Percentiles rank a stretch among this genome's conserved stretches.
These are phyloP conservation scores for Fusarium incarnatum DNA, from an alignment of 2,329 filamentous ascomycete genomes.

Conservation along the genomic window DNA sequence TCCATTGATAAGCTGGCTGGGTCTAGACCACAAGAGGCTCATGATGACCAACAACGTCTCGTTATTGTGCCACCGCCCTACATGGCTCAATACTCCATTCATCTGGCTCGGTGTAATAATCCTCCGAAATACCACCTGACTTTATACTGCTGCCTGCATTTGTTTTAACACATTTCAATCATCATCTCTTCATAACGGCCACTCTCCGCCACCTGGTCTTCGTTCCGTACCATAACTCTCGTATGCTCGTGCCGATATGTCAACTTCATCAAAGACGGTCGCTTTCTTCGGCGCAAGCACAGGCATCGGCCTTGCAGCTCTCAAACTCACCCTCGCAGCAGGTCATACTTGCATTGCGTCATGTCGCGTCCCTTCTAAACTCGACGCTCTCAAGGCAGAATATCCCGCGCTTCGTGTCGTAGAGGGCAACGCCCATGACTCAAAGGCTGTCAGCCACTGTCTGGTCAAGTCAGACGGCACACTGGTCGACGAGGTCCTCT, in stretches of 20 bases:
- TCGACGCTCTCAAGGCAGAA: conserved; percentile 52
- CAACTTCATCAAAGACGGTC: conserved; percentile 51
- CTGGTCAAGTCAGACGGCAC: conserved; percentile 48
- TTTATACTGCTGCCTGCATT: not conserved
- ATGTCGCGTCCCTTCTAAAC: conserved; percentile 62
- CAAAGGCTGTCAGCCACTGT: conserved; percentile 51
- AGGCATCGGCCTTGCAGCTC: conserved; percentile 60
- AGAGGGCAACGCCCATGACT: conserved; percentile 61
- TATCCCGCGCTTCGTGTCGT: conserved; percentile 57
- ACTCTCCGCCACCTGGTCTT: rapidly evolving
- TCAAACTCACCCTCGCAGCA: conserved; percentile 59
- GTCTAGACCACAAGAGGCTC: not conserved
- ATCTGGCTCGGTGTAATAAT: not conserved
- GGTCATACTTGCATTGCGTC: conserved; percentile 62
- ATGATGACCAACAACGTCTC: not conserved
- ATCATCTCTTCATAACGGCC: rapidly evolving
- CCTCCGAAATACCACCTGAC: not conserved
- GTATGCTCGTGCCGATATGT: not conserved
- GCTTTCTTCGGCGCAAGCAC: conserved; percentile 66
- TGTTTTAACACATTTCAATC: not conserved
- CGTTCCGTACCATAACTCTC: not conserved
- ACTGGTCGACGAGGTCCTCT: conserved; percentile 60
- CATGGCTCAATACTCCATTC: not conserved
- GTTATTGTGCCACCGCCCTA: not conserved
- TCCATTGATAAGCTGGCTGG: too few species aligned